Percentiles rank a stretch among this genome's conserved stretches.
phyloP scores from a whole-genome alignment of 2,329 filamentous ascomycete species.

The Alternaria angustiovoidea region DNA sequence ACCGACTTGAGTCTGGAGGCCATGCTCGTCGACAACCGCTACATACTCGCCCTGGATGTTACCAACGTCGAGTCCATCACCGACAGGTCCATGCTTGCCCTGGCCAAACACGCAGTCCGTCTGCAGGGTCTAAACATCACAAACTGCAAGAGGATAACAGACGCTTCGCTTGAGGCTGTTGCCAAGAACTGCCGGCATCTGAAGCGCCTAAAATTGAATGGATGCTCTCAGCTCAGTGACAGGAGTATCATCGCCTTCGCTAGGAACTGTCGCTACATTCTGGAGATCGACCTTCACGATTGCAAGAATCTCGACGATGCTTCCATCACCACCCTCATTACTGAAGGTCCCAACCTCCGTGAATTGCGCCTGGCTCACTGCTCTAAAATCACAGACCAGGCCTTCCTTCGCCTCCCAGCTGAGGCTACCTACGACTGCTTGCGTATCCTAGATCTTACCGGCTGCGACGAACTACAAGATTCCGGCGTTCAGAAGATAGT shows the following conservation, averaged over 20 bases:
- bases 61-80: conserved; percentile 83
- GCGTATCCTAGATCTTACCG: conserved; percentile 91
- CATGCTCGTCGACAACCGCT: conserved; percentile 79
- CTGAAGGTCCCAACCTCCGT: conserved; percentile 81
- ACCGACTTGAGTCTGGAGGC: conserved; percentile 84
- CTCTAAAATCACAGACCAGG: conserved; percentile 82
- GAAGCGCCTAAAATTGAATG: conserved; percentile 95
- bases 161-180: conserved; percentile 81
- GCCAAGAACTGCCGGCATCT: conserved; percentile 85
- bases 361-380: conserved; percentile 90
- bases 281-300: conserved; percentile 94
- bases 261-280: conserved; percentile 85
- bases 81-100: conserved; percentile 76
- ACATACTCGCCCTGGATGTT: conserved; percentile 88
- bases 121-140: conserved; percentile 95
- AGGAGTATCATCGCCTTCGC: conserved; percentile 85
- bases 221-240: conserved; percentile 85
- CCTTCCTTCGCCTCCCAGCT: conserved; percentile 80
- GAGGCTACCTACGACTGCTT: conserved; percentile 81
- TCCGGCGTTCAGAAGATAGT: conserved; percentile 89
- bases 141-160: conserved; percentile 82
- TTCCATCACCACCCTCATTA: conserved; percentile 81
- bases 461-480: conserved; percentile 84
- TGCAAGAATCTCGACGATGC: conserved; percentile 82
- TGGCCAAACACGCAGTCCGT: conserved; percentile 82